Percentiles rank a stretch among this genome's conserved stretches.
These are phyloP conservation scores for Pseudomicrostroma phylloplanum DNA, from an alignment of 1,284 basidiomycete genomes.

Conservation along the genomic window DNA sequence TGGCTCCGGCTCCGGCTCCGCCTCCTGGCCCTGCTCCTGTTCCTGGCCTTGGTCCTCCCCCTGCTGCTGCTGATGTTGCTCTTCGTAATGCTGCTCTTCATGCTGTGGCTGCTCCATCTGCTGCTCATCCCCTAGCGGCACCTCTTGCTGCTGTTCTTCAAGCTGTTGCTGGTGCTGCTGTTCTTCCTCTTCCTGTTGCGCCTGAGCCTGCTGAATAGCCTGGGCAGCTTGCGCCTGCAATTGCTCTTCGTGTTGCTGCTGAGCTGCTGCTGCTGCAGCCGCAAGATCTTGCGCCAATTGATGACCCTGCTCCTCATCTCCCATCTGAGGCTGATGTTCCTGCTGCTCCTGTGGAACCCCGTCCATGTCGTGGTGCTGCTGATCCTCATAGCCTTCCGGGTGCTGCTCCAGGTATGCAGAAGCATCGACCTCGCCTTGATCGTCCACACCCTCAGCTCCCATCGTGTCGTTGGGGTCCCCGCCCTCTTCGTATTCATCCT, in stretches of 20 bases:
- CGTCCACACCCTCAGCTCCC: not conserved
- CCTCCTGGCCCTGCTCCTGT: not conserved
- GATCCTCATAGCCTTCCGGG: not conserved
- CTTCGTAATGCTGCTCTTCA: not conserved
- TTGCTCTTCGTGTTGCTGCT: not conserved
- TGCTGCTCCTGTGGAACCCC: conserved; percentile 1
- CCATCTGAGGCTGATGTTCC: not conserved
- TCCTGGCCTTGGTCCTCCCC: not conserved
- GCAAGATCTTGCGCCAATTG: not conserved
- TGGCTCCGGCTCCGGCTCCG: not conserved
- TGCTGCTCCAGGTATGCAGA: not conserved
- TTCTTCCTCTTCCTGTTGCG: not conserved
- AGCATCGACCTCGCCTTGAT: not conserved
- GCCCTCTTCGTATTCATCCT: not conserved
- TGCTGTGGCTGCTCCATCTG: not conserved
- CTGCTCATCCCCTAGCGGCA: not conserved
- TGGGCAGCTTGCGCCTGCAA: conserved; percentile 5
- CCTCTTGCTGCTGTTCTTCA: not conserved
- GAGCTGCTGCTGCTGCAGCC: conserved; percentile 2
- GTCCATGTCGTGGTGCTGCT: not conserved
- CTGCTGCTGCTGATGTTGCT: not conserved
- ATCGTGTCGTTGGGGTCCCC: not conserved
- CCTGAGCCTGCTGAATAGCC: not conserved
- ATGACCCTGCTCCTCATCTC: not conserved
- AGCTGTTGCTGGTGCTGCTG: not conserved